These are phyloP conservation scores for Aphanomyces invadans DNA, from an alignment of 352 stramenopile genomes.

Conservation along the genomic window DNA sequence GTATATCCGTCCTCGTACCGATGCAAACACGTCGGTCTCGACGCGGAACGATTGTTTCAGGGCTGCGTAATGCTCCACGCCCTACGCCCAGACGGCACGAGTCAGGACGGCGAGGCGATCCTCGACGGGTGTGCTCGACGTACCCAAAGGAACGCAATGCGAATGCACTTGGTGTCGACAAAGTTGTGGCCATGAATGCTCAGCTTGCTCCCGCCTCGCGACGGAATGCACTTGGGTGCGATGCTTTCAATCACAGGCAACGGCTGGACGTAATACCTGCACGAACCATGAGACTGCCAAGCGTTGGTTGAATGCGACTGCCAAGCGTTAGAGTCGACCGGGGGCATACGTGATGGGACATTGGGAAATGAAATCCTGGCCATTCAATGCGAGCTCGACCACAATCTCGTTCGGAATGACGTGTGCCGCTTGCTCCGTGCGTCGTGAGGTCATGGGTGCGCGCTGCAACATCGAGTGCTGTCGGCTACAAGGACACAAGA, in stretches of 20 bases:
- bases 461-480: not conserved
- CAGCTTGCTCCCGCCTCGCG: conserved; percentile 10
- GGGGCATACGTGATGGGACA: conserved; percentile 29
- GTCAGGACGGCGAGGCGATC: no score
- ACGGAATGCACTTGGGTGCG: conserved; percentile 20
- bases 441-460: not conserved
- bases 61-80: conserved; percentile 20
- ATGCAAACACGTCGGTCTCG: conserved; percentile 10
- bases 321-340: no score
- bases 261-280: conserved; percentile 32
- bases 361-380: conserved; percentile 53
- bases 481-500: not conserved
- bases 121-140: no score
- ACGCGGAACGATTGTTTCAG: conserved; percentile 16
- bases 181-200: conserved; percentile 38
- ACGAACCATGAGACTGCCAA: no score
- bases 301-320: no score
- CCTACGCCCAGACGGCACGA: conserved; percentile 3
- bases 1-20: no score
- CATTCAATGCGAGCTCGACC: conserved; percentile 52
- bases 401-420: conserved; percentile 43
- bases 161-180: conserved; percentile 33
- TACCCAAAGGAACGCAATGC: conserved; percentile 39
- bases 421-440: conserved; percentile 4
- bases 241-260: conserved; percentile 34